These are phyloP conservation scores for Cyamopsis tetragonoloba DNA, from an alignment of 306 rosid species.

Conservation along the genomic window DNA sequence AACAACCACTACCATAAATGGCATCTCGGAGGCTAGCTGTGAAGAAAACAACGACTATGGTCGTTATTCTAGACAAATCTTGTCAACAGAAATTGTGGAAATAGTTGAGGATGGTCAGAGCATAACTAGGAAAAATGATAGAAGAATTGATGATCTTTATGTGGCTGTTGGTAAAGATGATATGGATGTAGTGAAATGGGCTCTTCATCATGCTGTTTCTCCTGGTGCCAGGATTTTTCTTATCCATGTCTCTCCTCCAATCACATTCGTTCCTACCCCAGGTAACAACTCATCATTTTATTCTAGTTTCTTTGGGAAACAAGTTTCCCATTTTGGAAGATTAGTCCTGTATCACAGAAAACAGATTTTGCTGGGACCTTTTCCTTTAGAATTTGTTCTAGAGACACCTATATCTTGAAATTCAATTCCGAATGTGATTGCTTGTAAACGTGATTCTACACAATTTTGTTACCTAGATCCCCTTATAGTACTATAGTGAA, in stretches of 20 bases:
- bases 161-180: slow-evolving; percentile 78
- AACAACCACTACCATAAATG: not conserved
- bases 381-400: not conserved
- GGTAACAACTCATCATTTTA: slow-evolving; percentile 34
- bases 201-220: slow-evolving; percentile 59
- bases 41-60: not conserved
- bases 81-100: slow-evolving; percentile 64
- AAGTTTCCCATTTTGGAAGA: not conserved
- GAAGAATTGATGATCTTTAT: slow-evolving; percentile 52
- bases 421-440: too few relatives aligned
- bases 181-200: slow-evolving; percentile 65
- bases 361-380: not conserved
- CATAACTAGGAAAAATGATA: slow-evolving; percentile 20
- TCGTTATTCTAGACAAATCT: slow-evolving; percentile 1
- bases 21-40: not conserved
- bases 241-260: slow-evolving; percentile 63
- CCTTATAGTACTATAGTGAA: too few relatives aligned
- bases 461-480: too few relatives aligned
- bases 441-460: too few relatives aligned
- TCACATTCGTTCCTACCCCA: slow-evolving; percentile 68
- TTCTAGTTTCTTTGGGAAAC: not conserved
- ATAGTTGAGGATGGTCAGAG: slow-evolving; percentile 46
- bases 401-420: too few relatives aligned
- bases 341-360: not conserved
- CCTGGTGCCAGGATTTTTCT: slow-evolving; percentile 61